Base-by-base conservation (phyloP, 2,329 filamentous ascomycete genomes). In the Ascomycota sp. region DNA sequence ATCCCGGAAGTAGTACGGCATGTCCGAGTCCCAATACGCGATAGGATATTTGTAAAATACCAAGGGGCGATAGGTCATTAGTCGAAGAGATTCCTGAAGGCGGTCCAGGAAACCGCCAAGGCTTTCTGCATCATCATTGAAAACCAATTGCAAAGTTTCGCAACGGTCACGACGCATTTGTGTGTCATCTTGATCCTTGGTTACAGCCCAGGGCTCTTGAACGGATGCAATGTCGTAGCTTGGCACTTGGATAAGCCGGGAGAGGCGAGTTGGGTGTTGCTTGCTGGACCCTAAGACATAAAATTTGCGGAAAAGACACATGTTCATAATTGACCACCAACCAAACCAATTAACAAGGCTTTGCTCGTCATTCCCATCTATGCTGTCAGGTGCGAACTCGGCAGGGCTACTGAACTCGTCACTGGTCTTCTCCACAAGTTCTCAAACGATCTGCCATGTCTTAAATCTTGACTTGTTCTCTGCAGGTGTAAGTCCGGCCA, bases 291-390 rank as follows among this genome's bases (percentile, higher is more conserved):
- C 69, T 4, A 74, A 32, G 3, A 75, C 61, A 12, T 53, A 49
- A 37, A 74, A 73, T 23, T 56, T 61, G 21, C 66, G 59, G 39
- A 59, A 66, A 25, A 48, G 46, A 33, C 69, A 59, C 23, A 67
- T 40, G 20, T 60, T 57, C 32, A 45, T 35, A 21, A 55, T 48
- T 1, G 65, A 53, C 69, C 69, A 75, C 45, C 55, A 64, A 1
- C 63, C 66, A 42, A 72, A 75, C 62, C 65, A 73, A 36, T 71
- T 67, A 8, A 74, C 57, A 20, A 75, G 48, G 33, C 62, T 69
- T 40, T 71, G 63, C 40, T 75, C 70, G 35, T 75, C 68, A 32
- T 66, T 64, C 1, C 57, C 52, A 32, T 70, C 59, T 27, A 75
- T 63, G 2, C 37, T 44, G 4, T 50, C 39, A 10, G 58, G 56